phyloP scores from a whole-genome alignment of 352 stramenopile species.

The Pythium oligandrum region DNA sequence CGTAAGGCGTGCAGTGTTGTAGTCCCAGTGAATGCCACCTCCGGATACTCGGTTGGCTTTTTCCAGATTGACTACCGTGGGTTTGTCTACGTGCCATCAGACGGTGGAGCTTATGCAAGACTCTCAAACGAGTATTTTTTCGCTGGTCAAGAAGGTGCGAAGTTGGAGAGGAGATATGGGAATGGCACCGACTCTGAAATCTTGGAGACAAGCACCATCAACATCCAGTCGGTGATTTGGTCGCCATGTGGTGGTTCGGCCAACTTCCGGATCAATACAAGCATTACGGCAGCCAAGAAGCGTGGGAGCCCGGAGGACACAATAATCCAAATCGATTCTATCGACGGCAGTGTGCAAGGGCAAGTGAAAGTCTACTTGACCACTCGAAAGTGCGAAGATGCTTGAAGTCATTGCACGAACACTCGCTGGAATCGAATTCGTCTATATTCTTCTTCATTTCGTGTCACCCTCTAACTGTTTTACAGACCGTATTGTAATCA shows the following conservation, averaged over 20 bases:
- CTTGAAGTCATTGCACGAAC: too few relatives aligned
- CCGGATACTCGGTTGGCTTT: slow-evolving; percentile 21
- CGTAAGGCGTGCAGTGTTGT: slow-evolving; percentile 22
- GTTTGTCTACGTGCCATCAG: slow-evolving; percentile 24
- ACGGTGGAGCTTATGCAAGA: slow-evolving; percentile 4
- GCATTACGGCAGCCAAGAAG: slow-evolving; percentile 8
- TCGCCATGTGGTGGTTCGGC: slow-evolving; percentile 27
- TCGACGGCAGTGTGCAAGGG: slow-evolving; percentile 21
- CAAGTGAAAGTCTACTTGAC: slow-evolving; percentile 21
- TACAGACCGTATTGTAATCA: too few relatives aligned
- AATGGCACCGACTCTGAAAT: slow-evolving; percentile 18
- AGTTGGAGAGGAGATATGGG: slow-evolving; percentile 8
- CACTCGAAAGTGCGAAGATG: slow-evolving; percentile 10
- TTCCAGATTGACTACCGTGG: slow-evolving; percentile 34
- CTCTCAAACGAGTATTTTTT: slow-evolving; percentile 35
- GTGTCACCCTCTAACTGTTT: too few relatives aligned
- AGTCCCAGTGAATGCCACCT: slow-evolving; percentile 17
- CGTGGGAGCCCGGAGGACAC: slow-evolving; percentile 7
- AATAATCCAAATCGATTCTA: slow-evolving; percentile 26
- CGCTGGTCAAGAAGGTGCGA: slow-evolving; percentile 17
- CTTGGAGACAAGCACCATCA: slow-evolving; percentile 21
- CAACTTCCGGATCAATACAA: slow-evolving; percentile 32
- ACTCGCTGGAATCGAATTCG: too few relatives aligned
- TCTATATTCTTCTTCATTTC: too few relatives aligned
- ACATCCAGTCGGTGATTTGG: slow-evolving; percentile 26